These are phyloP conservation scores for Chloromonas sp. DNA, from an alignment of 163 green algal genomes.

Conservation along the genomic window DNA sequence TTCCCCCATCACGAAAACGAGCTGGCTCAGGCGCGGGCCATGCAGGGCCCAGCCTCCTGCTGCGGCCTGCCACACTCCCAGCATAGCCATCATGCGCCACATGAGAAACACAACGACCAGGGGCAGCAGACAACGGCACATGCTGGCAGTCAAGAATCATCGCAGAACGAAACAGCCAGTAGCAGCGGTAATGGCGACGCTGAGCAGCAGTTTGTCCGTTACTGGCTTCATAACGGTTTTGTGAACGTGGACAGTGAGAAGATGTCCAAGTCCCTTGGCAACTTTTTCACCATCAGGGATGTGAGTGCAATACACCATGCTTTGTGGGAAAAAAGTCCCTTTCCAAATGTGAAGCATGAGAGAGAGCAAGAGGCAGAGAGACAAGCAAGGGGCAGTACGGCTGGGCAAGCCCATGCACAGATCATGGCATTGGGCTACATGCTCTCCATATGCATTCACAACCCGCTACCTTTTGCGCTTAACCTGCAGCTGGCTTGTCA, in stretches of 20 bases:
- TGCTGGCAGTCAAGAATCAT: background rate
- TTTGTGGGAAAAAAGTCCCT: no score
- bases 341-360: no score
- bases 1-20: slow-evolving; percentile 99
- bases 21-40: slow-evolving; percentile 81
- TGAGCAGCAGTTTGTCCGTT: slow-evolving; percentile 67
- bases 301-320: background rate
- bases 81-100: background rate
- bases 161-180: background rate
- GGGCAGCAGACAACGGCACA: background rate
- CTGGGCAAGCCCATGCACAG: no score
- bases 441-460: no score
- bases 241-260: slow-evolving; percentile 95
- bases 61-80: background rate
- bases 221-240: slow-evolving; percentile 96
- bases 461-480: no score
- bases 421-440: no score
- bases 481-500: no score
- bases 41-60: background rate
- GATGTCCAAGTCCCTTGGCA: slow-evolving; percentile 94
- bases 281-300: slow-evolving; percentile 93
- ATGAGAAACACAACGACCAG: background rate
- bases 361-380: no score
- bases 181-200: background rate
- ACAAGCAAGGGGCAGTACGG: no score